Evolutionary conservation across 805 yeast genomes (phyloP), one percentile per base, ranked within the genome.

Genomic region (Candida sithepensis): DNA sequence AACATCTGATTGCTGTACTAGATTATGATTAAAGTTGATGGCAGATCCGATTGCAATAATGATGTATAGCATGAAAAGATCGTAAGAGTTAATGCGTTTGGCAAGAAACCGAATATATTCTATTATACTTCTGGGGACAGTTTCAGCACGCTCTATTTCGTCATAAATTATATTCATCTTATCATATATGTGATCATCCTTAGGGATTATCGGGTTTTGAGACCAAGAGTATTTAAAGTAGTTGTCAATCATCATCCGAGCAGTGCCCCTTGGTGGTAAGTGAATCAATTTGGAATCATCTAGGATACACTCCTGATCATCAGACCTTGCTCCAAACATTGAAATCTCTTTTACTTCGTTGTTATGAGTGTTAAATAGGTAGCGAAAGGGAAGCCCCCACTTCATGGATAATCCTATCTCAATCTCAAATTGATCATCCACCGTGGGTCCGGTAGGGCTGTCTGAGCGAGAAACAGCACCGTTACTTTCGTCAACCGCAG

Each of bases 191-290:
- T 42, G 30, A n/a, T 39, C 50, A 30, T 51, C 48, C 14, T 46
- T 51, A 1, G 38, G 28, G 3, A 51, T 22, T n/a, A 53, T 49
- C 4, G 58, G 58, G 32, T 45, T 51, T 24, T 51, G 57, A 20
- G 49, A 19, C 58, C 58, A 55, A 4, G 56, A 47, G 37, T 42
- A 46, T 23, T 46, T 46, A 44, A 43, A 53, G 33, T 55, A 55
- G 34, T 47, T 49, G 16, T 26, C 44, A 5, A 49, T 33, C 37
- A 49, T 24, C 8, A 22, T 7, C 20, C 19, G 39, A 13, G 42
- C 32, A 9, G 38, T 18, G 1, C 37, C 21, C 28, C 26, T 44
- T 18, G 46, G 30, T 10, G 53, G 53, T 24, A 50, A 28, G 28
- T 23, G 20, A 4, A 38, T 21, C 32, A 43, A 24, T 18, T 39